Evolutionary conservation across 2,329 filamentous ascomycete genomes (phyloP), one percentile per base, ranked within the genome.

Genomic region (Epichloe festucae): DNA sequence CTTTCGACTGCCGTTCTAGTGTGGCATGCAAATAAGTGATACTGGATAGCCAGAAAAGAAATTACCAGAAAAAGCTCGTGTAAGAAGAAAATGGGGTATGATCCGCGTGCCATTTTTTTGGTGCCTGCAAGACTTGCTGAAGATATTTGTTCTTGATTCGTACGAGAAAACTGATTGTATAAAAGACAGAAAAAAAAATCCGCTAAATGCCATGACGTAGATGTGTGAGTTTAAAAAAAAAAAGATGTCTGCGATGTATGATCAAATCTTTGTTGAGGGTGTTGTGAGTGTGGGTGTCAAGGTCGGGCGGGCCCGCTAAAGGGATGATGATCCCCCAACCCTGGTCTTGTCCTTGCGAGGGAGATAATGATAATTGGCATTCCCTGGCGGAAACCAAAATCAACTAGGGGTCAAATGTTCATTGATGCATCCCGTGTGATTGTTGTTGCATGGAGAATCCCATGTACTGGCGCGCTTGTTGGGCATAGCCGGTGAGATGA

Each of bases 131-230:
- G 64, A 67, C 62, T 64, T 46, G 63, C 59, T 63, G 60, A 58
- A 54, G 56, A 59, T 57, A 36, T 55, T 62, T 56, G 54, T 56
- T 56, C 48, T 63, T 58, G 55, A 56, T 55, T 54, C 48, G 60
- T 60, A 60, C 59, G 62, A 59, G 58, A 27, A 44, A 6, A 21
- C 39, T 38, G 46, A 27, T 10, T 15, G 36, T 19, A 15, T 17
- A n/a, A 10, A n/a, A n/a, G 31, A 31, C 27, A 27, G 27, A 45
- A 61, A 57, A 52, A 57, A 65, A 62, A 61, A 66, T 58, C 69
- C 70, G 70, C 70, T 73, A 70, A 69, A 73, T 73, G 70, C 71
- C 67, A 67, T 67, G 65, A 70, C 62, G 60, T 67, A 64, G 61
- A 67, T 64, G 58, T 61, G 35, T 36, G 17, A 21, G 27, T 27